Evolutionary conservation across 2,329 filamentous ascomycete genomes (phyloP).

Genomic region (Nothomitra cinnamomea): DNA sequence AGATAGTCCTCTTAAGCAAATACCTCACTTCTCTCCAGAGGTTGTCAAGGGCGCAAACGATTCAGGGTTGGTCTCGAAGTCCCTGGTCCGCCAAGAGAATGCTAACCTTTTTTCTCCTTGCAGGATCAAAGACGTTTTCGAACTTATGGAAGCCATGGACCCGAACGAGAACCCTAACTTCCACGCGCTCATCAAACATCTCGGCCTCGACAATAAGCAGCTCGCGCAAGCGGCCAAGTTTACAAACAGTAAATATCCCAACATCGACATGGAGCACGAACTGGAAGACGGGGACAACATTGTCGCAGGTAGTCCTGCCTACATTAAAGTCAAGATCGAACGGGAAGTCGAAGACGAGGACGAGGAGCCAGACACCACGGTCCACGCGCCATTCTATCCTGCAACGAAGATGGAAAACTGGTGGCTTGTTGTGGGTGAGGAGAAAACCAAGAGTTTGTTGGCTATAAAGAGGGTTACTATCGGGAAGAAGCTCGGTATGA

Average conservation of each 20-base stretch:
- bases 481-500: constrained; percentile 56
- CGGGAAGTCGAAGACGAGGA: constrained; percentile 64
- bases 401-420: constrained; percentile 88
- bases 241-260: constrained; percentile 92
- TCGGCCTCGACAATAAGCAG: constrained; percentile 67
- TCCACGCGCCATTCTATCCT: constrained; percentile 93
- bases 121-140: constrained; percentile 82
- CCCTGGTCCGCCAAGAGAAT: neutral
- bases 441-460: constrained; percentile 70
- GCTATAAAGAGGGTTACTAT: constrained; percentile 93
- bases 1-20: constrained; percentile 91
- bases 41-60: constrained; percentile 69
- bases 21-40: constrained; percentile 79
- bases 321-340: constrained; percentile 69
- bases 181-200: constrained; percentile 53
- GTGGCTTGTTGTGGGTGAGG: constrained; percentile 94
- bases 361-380: constrained; percentile 61
- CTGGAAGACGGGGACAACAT: constrained; percentile 68
- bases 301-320: constrained; percentile 61
- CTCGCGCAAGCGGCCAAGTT: constrained; percentile 81
- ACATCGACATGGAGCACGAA: constrained; percentile 80
- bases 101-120: constrained; percentile 13
- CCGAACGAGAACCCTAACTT: constrained; percentile 81
- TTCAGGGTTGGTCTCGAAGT: constrained; percentile 41
- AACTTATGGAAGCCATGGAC: constrained; percentile 99